Evolutionary conservation across 192 early-diverging fungal species (phyloP).

Genomic region (Phlyctochytrium planicorne): DNA sequence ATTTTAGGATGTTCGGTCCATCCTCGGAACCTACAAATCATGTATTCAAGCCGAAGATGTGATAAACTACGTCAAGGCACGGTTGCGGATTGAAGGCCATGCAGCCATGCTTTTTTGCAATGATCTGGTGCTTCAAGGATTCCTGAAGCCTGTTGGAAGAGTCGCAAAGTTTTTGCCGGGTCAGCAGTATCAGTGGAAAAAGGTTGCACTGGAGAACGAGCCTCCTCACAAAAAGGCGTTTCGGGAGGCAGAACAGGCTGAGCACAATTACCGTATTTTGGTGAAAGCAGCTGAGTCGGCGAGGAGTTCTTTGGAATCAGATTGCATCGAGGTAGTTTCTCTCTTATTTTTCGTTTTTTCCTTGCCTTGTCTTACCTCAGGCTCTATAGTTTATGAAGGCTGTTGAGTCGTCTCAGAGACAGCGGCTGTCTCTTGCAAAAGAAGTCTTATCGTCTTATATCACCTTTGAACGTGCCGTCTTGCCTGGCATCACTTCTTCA

Average conservation of each 20-base stretch:
- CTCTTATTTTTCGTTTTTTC: background rate
- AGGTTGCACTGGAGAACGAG: slow-evolving; percentile 36
- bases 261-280: slow-evolving; percentile 33
- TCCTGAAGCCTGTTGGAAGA: slow-evolving; percentile 35
- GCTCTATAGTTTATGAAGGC: slow-evolving; percentile 29
- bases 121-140: slow-evolving; percentile 31
- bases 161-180: slow-evolving; percentile 13
- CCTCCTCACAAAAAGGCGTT: slow-evolving; percentile 31
- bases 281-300: slow-evolving; percentile 33
- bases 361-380: background rate
- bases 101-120: slow-evolving; percentile 20
- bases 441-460: slow-evolving; percentile 26
- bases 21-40: slow-evolving; percentile 43
- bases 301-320: slow-evolving; percentile 30
- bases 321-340: slow-evolving; percentile 30
- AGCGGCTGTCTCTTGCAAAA: slow-evolving; percentile 34
- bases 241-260: slow-evolving; percentile 41
- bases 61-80: slow-evolving; percentile 20
- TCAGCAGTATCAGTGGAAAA: slow-evolving; percentile 45
- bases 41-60: slow-evolving; percentile 29
- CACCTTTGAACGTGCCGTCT: slow-evolving; percentile 29
- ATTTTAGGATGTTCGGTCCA: slow-evolving; percentile 34
- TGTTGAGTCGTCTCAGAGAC: slow-evolving; percentile 23
- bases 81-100: slow-evolving; percentile 19
- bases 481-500: slow-evolving; percentile 8